These are phyloP conservation scores for Telopea speciosissima DNA, from an alignment of 177 flowering plant genomes.

Conservation along the genomic window DNA sequence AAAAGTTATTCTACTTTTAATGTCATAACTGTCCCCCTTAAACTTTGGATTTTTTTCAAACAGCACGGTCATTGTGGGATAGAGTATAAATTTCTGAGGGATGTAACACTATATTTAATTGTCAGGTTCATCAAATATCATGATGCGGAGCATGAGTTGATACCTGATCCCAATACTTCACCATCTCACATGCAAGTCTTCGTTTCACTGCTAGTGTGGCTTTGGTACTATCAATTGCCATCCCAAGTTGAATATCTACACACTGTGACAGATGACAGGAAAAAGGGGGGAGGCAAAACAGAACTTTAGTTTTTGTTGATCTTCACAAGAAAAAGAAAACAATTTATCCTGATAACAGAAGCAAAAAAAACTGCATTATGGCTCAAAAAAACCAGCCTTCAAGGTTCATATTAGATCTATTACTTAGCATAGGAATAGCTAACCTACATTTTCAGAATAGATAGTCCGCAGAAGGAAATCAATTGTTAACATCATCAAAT, in stretches of 20 bases:
- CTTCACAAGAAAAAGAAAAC: neutral
- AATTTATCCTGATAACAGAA: neutral
- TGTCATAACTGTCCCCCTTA: no score
- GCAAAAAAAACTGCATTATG: neutral
- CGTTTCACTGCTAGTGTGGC: slow-evolving; percentile 97
- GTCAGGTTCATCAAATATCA: neutral
- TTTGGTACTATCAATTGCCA: slow-evolving; percentile 95
- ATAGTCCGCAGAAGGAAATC: no score
- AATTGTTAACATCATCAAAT: no score
- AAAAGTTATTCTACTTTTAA: no score
- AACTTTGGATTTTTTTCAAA: no score
- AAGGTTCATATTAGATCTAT: neutral
- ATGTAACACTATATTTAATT: no score
- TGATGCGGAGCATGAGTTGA: neutral
- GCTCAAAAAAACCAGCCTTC: neutral
- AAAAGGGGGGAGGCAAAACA: neutral
- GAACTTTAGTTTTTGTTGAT: neutral
- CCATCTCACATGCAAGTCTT: slow-evolving; percentile 99
- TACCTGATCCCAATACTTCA: slow-evolving; percentile 98
- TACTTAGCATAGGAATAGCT: no score
- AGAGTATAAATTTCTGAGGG: neutral
- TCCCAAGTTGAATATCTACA: slow-evolving; percentile 92
- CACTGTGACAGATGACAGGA: slow-evolving; percentile 31
- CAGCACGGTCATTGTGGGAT: no score
- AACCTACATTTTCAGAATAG: no score